phyloP scores from a whole-genome alignment of 2,329 filamentous ascomycete species.

The Rutstroemia sp. region DNA sequence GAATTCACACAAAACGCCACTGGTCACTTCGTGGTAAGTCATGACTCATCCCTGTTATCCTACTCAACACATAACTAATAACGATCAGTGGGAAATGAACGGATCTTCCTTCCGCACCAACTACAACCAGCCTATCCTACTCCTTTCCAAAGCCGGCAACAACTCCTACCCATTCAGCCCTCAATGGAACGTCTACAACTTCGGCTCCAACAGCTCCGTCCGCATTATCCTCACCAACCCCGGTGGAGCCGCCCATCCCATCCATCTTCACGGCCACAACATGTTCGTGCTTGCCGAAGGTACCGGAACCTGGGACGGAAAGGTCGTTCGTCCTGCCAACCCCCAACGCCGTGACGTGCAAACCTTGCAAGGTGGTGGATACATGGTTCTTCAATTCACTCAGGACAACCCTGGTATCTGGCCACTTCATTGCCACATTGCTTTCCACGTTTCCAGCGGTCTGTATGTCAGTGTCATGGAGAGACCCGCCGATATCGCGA shows the following conservation, averaged over 20 bases:
- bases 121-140: constrained; percentile 44
- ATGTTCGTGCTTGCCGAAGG: constrained; percentile 56
- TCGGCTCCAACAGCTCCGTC: constrained; percentile 41
- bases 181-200: constrained; percentile 50
- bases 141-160: constrained; percentile 45
- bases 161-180: constrained; percentile 39
- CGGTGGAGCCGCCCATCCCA: constrained; percentile 49
- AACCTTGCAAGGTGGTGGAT: constrained; percentile 29
- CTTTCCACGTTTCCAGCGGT: constrained; percentile 38
- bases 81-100: constrained; percentile 41
- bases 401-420: constrained; percentile 46
- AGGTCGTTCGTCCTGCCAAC: constrained; percentile 36
- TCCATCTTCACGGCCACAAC: constrained; percentile 65
- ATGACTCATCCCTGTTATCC: background rate
- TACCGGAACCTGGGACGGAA: constrained; percentile 21
- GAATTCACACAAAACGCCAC: constrained; percentile 41
- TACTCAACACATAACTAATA: background rate
- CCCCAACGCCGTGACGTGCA: constrained; percentile 44
- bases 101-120: constrained; percentile 45
- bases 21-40: constrained; percentile 30
- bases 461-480: constrained; percentile 31
- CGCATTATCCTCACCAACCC: constrained; percentile 47
- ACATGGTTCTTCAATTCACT: constrained; percentile 38
- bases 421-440: constrained; percentile 43
- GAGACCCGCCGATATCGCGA: constrained; percentile 30